Evolutionary conservation across 805 yeast species (phyloP).

Genomic region (Osmozyma mogii): DNA sequence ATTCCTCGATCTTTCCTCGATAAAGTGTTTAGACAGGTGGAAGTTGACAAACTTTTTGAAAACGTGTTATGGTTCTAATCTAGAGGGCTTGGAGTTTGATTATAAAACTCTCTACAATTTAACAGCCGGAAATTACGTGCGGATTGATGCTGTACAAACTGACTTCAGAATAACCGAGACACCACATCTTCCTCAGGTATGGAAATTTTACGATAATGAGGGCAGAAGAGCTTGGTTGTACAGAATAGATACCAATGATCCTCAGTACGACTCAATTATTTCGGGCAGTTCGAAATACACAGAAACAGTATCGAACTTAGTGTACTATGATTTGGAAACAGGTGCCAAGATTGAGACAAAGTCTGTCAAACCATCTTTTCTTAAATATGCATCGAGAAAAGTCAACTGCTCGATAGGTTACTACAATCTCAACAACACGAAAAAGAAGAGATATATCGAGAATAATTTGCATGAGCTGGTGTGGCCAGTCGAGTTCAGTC

Average conservation of each 20-base stretch:
- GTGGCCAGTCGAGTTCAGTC: conserved; percentile 48
- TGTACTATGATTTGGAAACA: conserved; percentile 54
- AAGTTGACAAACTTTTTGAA: conserved; percentile 28
- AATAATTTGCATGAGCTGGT: conserved; percentile 27
- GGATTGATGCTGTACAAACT: conserved; percentile 22
- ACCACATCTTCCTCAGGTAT: conserved; percentile 24
- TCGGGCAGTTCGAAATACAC: conserved; percentile 7
- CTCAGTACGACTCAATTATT: conserved; percentile 23
- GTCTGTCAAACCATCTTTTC: conserved; percentile 38
- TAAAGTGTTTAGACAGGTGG: conserved; percentile 53
- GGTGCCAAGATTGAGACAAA: conserved; percentile 51
- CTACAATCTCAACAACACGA: conserved; percentile 29
- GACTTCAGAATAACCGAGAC: conserved; percentile 19
- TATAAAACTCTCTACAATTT: conserved; percentile 46
- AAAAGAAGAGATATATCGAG: conserved; percentile 22
- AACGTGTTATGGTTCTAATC: conserved; percentile 17
- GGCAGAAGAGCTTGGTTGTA: conserved; percentile 83
- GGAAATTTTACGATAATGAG: conserved; percentile 50
- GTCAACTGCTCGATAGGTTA: conserved; percentile 49
- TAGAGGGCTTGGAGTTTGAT: conserved; percentile 61
- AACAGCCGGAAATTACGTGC: conserved; percentile 29
- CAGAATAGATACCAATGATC: conserved; percentile 29
- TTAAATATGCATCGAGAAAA: conserved; percentile 46
- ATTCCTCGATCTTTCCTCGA: conserved; percentile 61
- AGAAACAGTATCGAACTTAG: conserved; percentile 26